These are phyloP conservation scores for Kwoniella sp. DNA, from an alignment of 768 basidiomycete species.

Conservation along the genomic window DNA sequence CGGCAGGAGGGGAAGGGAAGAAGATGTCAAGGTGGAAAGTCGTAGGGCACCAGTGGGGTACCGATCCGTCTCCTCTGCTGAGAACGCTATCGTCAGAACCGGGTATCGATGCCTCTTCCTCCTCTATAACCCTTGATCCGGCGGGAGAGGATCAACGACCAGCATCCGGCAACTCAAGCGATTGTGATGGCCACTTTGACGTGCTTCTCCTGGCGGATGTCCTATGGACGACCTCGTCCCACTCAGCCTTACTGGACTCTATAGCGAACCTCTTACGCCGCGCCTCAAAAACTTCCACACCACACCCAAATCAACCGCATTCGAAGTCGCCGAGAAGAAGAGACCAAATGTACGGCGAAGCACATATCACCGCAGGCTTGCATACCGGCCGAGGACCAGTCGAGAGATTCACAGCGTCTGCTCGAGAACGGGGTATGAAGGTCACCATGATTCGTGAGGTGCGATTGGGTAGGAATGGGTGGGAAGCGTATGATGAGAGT, in stretches of 20 bases:
- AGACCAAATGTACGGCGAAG: constrained; percentile 26
- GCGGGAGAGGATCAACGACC: not conserved
- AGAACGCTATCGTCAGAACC: not conserved
- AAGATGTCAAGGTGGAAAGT: constrained; percentile 33
- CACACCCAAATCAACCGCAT: too few relatives aligned
- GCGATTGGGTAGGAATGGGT: constrained; percentile 36
- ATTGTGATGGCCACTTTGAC: constrained; percentile 34
- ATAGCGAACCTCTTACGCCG: constrained; percentile 29
- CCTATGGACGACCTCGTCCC: constrained; percentile 50
- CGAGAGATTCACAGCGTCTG: constrained; percentile 39
- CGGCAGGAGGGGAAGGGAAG: not conserved
- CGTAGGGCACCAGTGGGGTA: constrained; percentile 50
- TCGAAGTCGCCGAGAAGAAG: too few relatives aligned
- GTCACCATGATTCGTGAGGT: constrained; percentile 33
- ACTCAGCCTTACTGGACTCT: constrained; percentile 44
- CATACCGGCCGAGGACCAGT: constrained; percentile 54
- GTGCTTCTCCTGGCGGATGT: constrained; percentile 51
- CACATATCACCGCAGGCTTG: constrained; percentile 49
- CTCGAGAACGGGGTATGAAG: constrained; percentile 23
- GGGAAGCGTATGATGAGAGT: constrained; percentile 30
- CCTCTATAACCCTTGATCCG: too few relatives aligned
- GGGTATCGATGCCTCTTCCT: not conserved
- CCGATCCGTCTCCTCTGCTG: constrained; percentile 14
- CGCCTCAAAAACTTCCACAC: not conserved
- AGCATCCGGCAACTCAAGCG: not conserved